Evolutionary conservation across 106 monocot species (phyloP), one percentile per base, ranked within the genome.

Genomic region (Acanthochlamys bracteata): DNA sequence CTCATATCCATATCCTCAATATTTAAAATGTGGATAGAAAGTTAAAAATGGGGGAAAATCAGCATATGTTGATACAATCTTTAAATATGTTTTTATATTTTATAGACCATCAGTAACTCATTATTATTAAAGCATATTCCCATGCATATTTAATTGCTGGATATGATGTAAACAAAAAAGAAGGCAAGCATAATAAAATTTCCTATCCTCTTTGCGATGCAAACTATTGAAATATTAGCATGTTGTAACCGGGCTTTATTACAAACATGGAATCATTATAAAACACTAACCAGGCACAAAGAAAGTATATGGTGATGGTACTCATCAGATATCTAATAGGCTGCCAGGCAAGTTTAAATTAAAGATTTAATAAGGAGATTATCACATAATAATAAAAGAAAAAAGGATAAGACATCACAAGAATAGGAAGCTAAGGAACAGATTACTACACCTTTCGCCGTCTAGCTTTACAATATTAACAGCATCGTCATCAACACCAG

Each of bases 401-500:
- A 56, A 55, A 11, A 33, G 22, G 12, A 55, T 8, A 39, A 19
- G 49, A 49, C 12, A 12, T 14, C 49, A 17, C 2, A 17, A 53
- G 43, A 15, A 67, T 39, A 64, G 8, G 17, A 60, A n/a, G n/a
- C n/a, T n/a, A 14, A 26, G 7, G 12, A 26, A 24, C 26, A 19
- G 21, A 21, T 3, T 54, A 58, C 43, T 46, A 69, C 67, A 89
- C 84, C 84, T 84, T 43, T 74, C 74, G 73, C 76, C 65, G 24
- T 76, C 76, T 76, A 85, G 59, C 75, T 92, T 98, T 63, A 98
- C 75, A 58, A 98, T 88, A 71, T 91, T 88, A 25, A 98, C 80
- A 73, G 96, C 96, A 81, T 92, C 91, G 57, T 85, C 88, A 68
- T 98, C 96, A 51, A 84, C 63, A 62, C 96, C 96, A 65, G 96